These are phyloP conservation scores for Scheffersomyces segobiensis DNA, from an alignment of 1,139 yeast genomes.

Conservation along the genomic window DNA sequence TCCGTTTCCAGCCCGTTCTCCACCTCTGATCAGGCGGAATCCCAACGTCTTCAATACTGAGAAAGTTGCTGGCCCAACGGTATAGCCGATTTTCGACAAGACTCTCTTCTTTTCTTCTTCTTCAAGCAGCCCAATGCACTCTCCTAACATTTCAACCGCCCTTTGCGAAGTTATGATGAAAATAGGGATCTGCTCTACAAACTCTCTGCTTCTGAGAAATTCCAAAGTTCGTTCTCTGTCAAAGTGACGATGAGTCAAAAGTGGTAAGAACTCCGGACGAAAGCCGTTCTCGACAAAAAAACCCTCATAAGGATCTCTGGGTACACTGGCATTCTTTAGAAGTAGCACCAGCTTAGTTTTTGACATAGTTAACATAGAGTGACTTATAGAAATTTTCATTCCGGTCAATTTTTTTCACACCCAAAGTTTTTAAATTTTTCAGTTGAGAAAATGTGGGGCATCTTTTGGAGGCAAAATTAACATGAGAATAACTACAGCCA, in stretches of 20 bases:
- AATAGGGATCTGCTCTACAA: slow-evolving; percentile 41
- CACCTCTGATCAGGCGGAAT: slow-evolving; percentile 71
- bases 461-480: too few species aligned
- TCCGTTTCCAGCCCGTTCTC: slow-evolving; percentile 80
- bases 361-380: neutral
- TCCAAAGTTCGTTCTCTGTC: slow-evolving; percentile 44
- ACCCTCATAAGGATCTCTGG: slow-evolving; percentile 62
- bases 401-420: neutral
- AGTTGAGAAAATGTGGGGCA: neutral
- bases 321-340: slow-evolving; percentile 67
- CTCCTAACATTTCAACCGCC: slow-evolving; percentile 78
- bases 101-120: slow-evolving; percentile 22
- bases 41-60: slow-evolving; percentile 62
- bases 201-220: slow-evolving; percentile 43
- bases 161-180: slow-evolving; percentile 88
- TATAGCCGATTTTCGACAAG: slow-evolving; percentile 61
- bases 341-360: slow-evolving; percentile 28
- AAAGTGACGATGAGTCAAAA: slow-evolving; percentile 62
- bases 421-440: neutral
- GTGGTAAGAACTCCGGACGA: slow-evolving; percentile 61
- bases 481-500: too few species aligned
- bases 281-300: slow-evolving; percentile 33
- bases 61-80: slow-evolving; percentile 92
- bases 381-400: neutral
- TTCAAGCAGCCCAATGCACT: slow-evolving; percentile 33